A percentile compares a stretch with the other conserved stretches of the same genome.
phyloP scores from a whole-genome alignment of 805 yeast genomes.

The Starmera caribaea region DNA sequence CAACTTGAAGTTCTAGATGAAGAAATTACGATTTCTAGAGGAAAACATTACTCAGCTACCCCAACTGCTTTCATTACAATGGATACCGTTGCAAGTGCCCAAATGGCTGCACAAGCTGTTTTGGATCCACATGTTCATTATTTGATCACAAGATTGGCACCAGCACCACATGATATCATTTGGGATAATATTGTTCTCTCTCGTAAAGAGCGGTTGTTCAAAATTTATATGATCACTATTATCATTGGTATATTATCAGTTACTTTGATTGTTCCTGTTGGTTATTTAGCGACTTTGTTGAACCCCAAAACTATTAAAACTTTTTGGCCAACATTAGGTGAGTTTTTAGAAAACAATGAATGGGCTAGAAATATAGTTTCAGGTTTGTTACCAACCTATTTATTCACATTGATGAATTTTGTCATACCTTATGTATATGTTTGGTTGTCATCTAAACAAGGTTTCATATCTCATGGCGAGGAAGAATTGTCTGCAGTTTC shows the following conservation, averaged over 20 bases:
- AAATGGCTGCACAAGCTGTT: slow-evolving; percentile 93
- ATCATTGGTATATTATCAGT: slow-evolving; percentile 62
- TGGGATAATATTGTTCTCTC: slow-evolving; percentile 88
- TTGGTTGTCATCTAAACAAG: slow-evolving; percentile 76
- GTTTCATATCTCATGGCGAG: slow-evolving; percentile 85
- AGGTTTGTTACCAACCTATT: slow-evolving; percentile 82
- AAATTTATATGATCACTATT: slow-evolving; percentile 55
- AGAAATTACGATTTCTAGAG: slow-evolving; percentile 56
- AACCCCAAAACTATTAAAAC: slow-evolving; percentile 69
- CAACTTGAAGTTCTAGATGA: slow-evolving; percentile 61
- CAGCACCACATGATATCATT: slow-evolving; percentile 91
- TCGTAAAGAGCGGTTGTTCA: slow-evolving; percentile 56
- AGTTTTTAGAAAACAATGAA: slow-evolving; percentile 47
- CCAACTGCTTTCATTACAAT: slow-evolving; percentile 91
- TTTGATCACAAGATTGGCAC: slow-evolving; percentile 76
- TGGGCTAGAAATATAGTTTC: slow-evolving; percentile 78
- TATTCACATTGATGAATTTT: slow-evolving; percentile 77
- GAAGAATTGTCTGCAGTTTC: slow-evolving; percentile 85
- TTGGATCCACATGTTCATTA: slow-evolving; percentile 83
- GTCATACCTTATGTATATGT: slow-evolving; percentile 80
- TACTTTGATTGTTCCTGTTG: slow-evolving; percentile 72
- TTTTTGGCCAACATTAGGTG: slow-evolving; percentile 78
- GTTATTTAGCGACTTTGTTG: slow-evolving; percentile 73
- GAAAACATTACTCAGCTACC: slow-evolving; percentile 66
- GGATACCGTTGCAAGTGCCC: slow-evolving; percentile 94